Percentiles rank a stretch among this genome's conserved stretches.
These are phyloP conservation scores for Umbelopsis sp. DNA, from an alignment of 192 early-diverging fungal species.

Conservation along the genomic window DNA sequence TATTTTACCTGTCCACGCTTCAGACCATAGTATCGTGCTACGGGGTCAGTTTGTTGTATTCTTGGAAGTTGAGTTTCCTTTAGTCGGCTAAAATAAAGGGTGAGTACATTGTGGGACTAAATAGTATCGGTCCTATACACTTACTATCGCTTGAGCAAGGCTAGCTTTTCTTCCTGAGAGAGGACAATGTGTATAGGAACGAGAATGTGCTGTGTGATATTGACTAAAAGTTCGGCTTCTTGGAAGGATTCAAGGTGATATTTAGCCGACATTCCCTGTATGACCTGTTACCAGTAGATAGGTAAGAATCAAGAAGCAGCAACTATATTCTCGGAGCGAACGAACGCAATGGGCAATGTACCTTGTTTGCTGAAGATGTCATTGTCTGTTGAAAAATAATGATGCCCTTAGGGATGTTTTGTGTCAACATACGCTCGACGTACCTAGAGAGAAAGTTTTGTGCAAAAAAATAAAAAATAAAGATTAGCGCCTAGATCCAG, in stretches of 20 bases:
- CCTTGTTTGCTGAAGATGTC: slow-evolving; percentile 85
- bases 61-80: slow-evolving; percentile 96
- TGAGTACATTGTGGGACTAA: no score
- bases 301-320: neutral
- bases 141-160: slow-evolving; percentile 89
- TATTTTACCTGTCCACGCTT: slow-evolving; percentile 67
- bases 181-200: slow-evolving; percentile 96
- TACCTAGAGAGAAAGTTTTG: slow-evolving; percentile 41
- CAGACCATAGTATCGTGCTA: slow-evolving; percentile 96
- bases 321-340: neutral
- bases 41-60: slow-evolving; percentile 84
- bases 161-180: slow-evolving; percentile 84
- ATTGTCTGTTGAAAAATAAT: slow-evolving; percentile 84
- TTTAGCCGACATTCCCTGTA: slow-evolving; percentile 67
- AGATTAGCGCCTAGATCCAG: neutral
- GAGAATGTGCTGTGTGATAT: slow-evolving; percentile 94
- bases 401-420: slow-evolving; percentile 81
- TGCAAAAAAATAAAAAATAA: slow-evolving; percentile 34
- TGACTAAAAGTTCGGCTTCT: slow-evolving; percentile 92
- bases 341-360: slow-evolving; percentile 26
- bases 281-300: slow-evolving; percentile 43
- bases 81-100: slow-evolving; percentile 62
- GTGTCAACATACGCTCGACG: slow-evolving; percentile 80
- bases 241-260: slow-evolving; percentile 85
- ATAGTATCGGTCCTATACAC: slow-evolving; percentile 25